These are phyloP conservation scores for Heterobasidion parviporum DNA, from an alignment of 1,284 basidiomycete species.

Conservation along the genomic window DNA sequence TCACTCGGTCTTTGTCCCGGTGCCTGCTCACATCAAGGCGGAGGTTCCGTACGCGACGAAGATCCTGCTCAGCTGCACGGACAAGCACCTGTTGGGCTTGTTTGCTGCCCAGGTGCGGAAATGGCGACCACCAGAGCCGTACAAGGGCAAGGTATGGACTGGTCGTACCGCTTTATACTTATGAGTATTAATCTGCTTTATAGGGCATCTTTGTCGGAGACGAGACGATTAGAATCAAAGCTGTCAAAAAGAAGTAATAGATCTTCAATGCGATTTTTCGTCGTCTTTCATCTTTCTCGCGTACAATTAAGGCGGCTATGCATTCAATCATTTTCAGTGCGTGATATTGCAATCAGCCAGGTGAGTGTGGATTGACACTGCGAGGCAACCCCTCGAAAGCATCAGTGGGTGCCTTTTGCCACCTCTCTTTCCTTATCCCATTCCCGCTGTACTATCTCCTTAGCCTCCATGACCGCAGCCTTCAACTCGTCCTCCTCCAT, in stretches of 20 bases:
- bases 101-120: constrained; percentile 84
- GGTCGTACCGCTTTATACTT: constrained; percentile 3
- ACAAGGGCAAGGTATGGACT: constrained; percentile 85
- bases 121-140: constrained; percentile 90
- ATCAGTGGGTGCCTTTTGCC: no score
- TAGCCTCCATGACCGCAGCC: no score
- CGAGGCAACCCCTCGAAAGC: no score
- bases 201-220: constrained; percentile 89
- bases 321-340: background rate
- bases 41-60: constrained; percentile 67
- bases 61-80: constrained; percentile 59
- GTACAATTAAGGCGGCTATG: background rate
- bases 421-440: no score
- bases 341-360: no score
- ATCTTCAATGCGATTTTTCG: constrained; percentile 7
- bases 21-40: constrained; percentile 75
- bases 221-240: constrained; percentile 86
- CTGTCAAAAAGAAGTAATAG: constrained; percentile 88
- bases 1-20: constrained; percentile 77
- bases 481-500: constrained; percentile 2
- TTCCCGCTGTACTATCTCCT: no score
- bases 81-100: constrained; percentile 75
- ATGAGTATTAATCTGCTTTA: background rate
- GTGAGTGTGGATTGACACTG: no score
- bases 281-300: background rate